Percentiles rank a stretch among this genome's conserved stretches.
These are phyloP conservation scores for Hyphopichia fennica DNA, from an alignment of 1,139 yeast species.

Conservation along the genomic window DNA sequence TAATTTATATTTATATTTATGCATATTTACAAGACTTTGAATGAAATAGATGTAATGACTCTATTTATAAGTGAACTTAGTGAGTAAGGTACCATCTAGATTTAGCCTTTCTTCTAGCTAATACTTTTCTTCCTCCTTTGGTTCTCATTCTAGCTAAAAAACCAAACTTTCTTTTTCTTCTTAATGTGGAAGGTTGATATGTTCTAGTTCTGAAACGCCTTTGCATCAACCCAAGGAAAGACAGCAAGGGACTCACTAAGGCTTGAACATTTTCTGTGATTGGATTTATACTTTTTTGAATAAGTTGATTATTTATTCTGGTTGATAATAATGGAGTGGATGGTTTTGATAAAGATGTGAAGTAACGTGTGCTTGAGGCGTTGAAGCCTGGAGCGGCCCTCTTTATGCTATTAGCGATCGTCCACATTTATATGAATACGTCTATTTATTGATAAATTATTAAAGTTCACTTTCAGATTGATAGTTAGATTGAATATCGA, in stretches of 20 bases:
- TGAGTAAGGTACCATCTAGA: conserved; percentile 95
- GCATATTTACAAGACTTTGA: conserved; percentile 9
- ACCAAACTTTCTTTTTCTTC: conserved; percentile 88
- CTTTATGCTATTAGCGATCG: not conserved
- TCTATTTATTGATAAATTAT: not conserved
- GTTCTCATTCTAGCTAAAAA: conserved; percentile 84
- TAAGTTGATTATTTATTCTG: conserved; percentile 3
- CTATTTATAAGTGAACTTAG: conserved; percentile 27
- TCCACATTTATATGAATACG: not conserved
- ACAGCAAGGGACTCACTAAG: conserved; percentile 17
- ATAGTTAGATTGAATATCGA: not conserved
- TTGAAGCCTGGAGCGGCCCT: not conserved
- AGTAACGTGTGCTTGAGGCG: conserved; percentile 9
- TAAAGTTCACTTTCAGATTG: too few relatives aligned
- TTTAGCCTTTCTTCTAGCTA: conserved; percentile 77
- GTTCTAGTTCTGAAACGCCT: conserved; percentile 84
- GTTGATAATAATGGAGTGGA: conserved; percentile 6
- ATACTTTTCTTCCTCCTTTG: conserved; percentile 76
- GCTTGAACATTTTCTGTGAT: conserved; percentile 8
- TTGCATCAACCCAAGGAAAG: conserved; percentile 44
- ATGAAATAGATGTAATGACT: not conserved
- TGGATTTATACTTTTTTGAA: not conserved
- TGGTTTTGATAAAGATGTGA: conserved; percentile 18
- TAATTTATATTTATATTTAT: conserved; percentile 1
- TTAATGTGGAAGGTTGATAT: conserved; percentile 88